A percentile compares a stretch with the other conserved stretches of the same genome.
phyloP scores from a whole-genome alignment of 164 flowering plant genomes.

The Aristolochia fimbriata region DNA sequence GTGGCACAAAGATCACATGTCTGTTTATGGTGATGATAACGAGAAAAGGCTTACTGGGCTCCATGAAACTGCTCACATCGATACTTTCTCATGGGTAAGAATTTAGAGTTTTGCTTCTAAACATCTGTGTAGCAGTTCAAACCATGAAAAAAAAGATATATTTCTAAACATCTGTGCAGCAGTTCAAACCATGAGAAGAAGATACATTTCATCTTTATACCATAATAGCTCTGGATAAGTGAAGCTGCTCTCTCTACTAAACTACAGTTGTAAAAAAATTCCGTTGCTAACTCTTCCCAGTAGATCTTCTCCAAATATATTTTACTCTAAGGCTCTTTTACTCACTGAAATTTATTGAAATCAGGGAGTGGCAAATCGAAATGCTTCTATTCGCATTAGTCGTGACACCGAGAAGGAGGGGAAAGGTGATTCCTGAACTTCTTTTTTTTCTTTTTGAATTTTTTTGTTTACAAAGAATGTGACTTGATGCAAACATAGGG shows the following conservation, averaged over 20 bases:
- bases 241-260: too few relatives aligned
- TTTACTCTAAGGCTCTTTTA: background rate
- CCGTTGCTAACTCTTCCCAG: background rate
- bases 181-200: too few relatives aligned
- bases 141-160: too few relatives aligned
- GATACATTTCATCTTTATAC: too few relatives aligned
- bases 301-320: background rate
- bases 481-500: background rate
- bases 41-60: slow-evolving; percentile 29
- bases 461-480: background rate
- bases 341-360: background rate
- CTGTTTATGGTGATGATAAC: slow-evolving; percentile 52
- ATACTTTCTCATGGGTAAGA: slow-evolving; percentile 28
- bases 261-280: too few relatives aligned
- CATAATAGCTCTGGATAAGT: too few relatives aligned
- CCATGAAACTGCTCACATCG: slow-evolving; percentile 32
- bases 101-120: background rate
- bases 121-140: too few relatives aligned
- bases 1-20: slow-evolving; percentile 84
- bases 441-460: background rate
- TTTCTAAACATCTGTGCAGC: background rate
- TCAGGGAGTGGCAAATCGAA: slow-evolving; percentile 48
- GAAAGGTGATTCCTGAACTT: slow-evolving; percentile 20
- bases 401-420: slow-evolving; percentile 45
- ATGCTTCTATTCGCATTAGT: slow-evolving; percentile 38